Evolutionary conservation across 2,329 filamentous ascomycete species (phyloP), one percentile per base, ranked within the genome.

Genomic region (Neofusicoccum kwambonambiense): DNA sequence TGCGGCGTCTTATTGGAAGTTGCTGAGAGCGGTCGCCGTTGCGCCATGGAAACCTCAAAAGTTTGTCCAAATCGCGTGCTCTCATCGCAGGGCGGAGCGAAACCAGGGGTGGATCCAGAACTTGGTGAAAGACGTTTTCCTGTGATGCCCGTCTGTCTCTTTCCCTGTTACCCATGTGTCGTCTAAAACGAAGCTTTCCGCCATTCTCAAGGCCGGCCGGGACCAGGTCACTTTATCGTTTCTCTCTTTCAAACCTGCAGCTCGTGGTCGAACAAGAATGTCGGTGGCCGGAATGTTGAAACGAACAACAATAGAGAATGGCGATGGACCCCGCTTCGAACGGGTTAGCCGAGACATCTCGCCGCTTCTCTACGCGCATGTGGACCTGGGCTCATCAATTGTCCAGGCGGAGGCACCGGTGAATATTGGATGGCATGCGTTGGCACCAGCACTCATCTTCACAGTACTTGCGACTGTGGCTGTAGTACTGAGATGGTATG

Each of bases 401-500:
- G 12, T 60, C 11, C 15, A 47, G 12, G 39, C 61, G 15, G 35
- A 57, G n/a, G 35, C 34, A 6, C 62, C 62, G 7, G 35, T 58
- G 4, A 3, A 58, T 4, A 47, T 64, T 9, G 62, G 62, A 50
- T 64, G 66, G 49, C 62, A 69, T 6, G 71, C 72, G 3, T 66
- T 77, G 2, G 51, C 71, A 2, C 70, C 73, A 3, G 68, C 74
- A 6, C 64, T 74, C 3, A 42, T 69, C 1, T 70, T 74, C 47
- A 74, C 72, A 2, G 22, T 60, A 0, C n/a, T 75, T 2, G 74
- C 74, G 15, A 42, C 71, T 1, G 3, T 70, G 11, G 65, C 70
- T 9, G 70, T 76, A 5, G 12, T 58, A 0, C 57, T 75, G 27
- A 67, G 75, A 54, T 74, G 70, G 71, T 74, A 73, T 52, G 74